Evolutionary conservation across 139 green algal genomes (phyloP).

Genomic region (Coelastrella sp.): DNA sequence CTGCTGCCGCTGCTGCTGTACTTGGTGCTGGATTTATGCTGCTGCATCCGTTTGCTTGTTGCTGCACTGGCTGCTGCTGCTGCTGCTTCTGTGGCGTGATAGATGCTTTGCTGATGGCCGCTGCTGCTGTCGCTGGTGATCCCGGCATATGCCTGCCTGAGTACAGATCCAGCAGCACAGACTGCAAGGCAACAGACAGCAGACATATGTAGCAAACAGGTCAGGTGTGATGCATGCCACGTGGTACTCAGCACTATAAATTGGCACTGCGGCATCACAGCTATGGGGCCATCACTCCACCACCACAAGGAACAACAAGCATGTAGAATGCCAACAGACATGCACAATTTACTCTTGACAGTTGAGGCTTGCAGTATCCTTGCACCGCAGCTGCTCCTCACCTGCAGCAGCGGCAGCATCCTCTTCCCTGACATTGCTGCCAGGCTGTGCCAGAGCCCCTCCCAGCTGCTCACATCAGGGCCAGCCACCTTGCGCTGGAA

Average conservation of each 20-base stretch:
- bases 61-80: slow-evolving; percentile 3
- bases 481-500: slow-evolving; percentile 7
- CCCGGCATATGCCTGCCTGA: not conserved
- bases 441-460: slow-evolving; percentile 42
- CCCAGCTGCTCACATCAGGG: slow-evolving; percentile 45
- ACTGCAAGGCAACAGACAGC: slow-evolving; percentile 18
- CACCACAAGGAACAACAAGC: not conserved
- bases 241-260: not conserved
- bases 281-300: too few relatives aligned
- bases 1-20: not conserved
- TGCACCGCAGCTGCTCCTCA: not conserved
- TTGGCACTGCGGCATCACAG: not conserved
- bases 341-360: not conserved
- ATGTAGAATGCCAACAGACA: not conserved
- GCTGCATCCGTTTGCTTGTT: not conserved
- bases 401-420: slow-evolving; percentile 44
- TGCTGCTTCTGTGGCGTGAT: not conserved
- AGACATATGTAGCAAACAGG: not conserved
- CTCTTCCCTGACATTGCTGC: not conserved
- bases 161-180: slow-evolving; percentile 41
- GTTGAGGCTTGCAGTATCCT: not conserved
- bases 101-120: not conserved
- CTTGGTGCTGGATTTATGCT: not conserved
- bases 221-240: not conserved
- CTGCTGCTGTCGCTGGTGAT: slow-evolving; percentile 18